A percentile compares a stretch with the other conserved stretches of the same genome.
Evolutionary conservation across 139 green algal genomes (phyloP).

Genomic region (Ettlia oleoabundans): DNA sequence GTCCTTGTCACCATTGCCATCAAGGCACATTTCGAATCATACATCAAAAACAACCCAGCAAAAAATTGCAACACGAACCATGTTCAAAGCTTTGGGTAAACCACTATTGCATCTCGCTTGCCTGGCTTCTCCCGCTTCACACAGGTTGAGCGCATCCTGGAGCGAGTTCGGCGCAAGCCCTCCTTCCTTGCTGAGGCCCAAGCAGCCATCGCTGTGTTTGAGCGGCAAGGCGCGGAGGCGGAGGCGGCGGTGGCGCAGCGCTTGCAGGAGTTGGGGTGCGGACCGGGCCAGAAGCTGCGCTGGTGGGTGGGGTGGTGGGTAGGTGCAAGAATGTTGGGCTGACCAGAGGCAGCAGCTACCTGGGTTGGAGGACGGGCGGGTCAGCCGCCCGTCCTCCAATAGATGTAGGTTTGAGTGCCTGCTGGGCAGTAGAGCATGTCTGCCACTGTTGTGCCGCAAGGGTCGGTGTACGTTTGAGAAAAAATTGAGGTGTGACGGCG

Average conservation of each 20-base stretch:
- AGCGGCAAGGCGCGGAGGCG: constrained; percentile 35
- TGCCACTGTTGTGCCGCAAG: no score
- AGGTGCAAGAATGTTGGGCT: no score
- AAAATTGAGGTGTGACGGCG: no score
- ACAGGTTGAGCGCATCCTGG: constrained; percentile 44
- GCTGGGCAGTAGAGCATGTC: no score
- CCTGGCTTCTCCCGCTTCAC: neutral
- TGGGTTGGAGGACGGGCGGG: neutral
- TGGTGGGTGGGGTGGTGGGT: constrained; percentile 1
- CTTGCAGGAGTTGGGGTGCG: constrained; percentile 11
- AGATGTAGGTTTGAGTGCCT: no score
- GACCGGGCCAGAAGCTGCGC: neutral
- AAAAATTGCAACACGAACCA: no score
- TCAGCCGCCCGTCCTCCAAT: neutral
- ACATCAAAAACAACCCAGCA: no score
- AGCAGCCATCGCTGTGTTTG: constrained; percentile 34
- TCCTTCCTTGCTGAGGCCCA: constrained; percentile 44
- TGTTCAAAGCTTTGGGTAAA: no score
- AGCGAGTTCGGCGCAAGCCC: constrained; percentile 24
- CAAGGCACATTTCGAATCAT: no score
- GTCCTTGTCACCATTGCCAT: no score
- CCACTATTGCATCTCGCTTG: no score
- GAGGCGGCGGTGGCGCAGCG: constrained; percentile 13
- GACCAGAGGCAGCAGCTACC: neutral
- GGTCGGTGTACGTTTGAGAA: no score